Evolutionary conservation across 495 filamentous ascomycete genomes (phyloP), one percentile per base, ranked within the genome.

Genomic region (Penicillium samsonianum): DNA sequence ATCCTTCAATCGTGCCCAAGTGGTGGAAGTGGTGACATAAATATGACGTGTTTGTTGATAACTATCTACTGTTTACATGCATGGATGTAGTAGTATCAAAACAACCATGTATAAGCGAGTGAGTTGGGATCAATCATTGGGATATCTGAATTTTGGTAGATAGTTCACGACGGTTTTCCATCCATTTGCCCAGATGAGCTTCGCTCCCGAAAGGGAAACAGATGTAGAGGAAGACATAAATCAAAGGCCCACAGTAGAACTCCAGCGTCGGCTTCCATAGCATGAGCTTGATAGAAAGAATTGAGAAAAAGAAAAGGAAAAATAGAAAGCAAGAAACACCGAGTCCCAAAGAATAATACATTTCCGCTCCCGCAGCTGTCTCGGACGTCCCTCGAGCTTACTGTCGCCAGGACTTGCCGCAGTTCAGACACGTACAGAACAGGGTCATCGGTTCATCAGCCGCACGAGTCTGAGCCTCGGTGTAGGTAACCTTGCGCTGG

Each of bases 401-500:
- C 69, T 79, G 76, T 53, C 71, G 71, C 78, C 79, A 80, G 28
- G 75, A 75, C 59, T 81, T 81, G 52, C 78, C 78, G 56, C 78
- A 81, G 62, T 74, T 72, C 73, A 75, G 46, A 61, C 80, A 82
- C 26, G 79, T 79, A 63, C 75, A 78, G 63, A 75, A 75, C 48
- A 74, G 56, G 31, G 72, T 78, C 68, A 71, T 79, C 65, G 70
- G 69, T 67, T 79, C 94, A 82, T 98, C 94, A 44, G 94, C 94
- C 74, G 84, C 88, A 61, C 95, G 85, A 5, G 94, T 98, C 78
- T 98, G 95, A 26, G 95, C 94, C 75, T 97, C 94, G 31, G 83
- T 92, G 70, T 98, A 98, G 62, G 86, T 88, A 65, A 98, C 94
- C 79, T 90, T 94, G 78, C 89, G 91, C 80, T 96, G 83, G 40